Evolutionary conservation across 306 rosid genomes (phyloP), one percentile per base, ranked within the genome.

Genomic region (Cucurbita moschata): DNA sequence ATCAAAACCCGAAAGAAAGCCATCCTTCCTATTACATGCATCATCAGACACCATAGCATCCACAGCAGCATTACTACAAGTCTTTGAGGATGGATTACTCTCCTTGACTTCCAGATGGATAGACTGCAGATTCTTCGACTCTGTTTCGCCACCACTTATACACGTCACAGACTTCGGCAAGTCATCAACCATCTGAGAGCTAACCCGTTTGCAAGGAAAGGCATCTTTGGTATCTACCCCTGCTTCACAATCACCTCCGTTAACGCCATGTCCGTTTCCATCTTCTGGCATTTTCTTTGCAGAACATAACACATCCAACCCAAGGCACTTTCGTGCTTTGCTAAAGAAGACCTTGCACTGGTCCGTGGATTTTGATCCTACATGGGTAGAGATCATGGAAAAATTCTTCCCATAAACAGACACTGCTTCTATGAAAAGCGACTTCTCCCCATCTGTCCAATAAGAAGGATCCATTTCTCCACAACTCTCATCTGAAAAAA

Each of bases 301-400:
- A 68, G 82, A 77, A 67, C 61, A 86, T 72, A 87, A 58, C 42
- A 82, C 75, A 85, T 95, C 91, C 73, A 91, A 82, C 6, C 93
- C 97, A 79, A 95, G 93, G 79, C 96, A 87, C 75, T 88, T 95
- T 39, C 91, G 84, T 64, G 91, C 96, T 87, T 95, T 95, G 77
- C 99, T 91, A 74, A 89, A 95, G 80, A 91, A 95, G 68, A 88
- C 87, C 79, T 88, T 95, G 87, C 99, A 95, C 79, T 95, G 96
- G 55, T 89, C 89, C 57, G 76, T 77, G 50, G 97, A 87, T 76
- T 84, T 91, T 5, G 99, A 85, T 75, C 90, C 75, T 10, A 95
- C 84, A 61, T 88, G 82, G 4, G 81, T 79, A 10, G 99, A 84
- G 75, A 95, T 84, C 88, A 79, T 87, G 0, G 75, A 26, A 63